Evolutionary conservation across 148 eudicot species (phyloP).

Genomic region (Fallopia convolvulus): DNA sequence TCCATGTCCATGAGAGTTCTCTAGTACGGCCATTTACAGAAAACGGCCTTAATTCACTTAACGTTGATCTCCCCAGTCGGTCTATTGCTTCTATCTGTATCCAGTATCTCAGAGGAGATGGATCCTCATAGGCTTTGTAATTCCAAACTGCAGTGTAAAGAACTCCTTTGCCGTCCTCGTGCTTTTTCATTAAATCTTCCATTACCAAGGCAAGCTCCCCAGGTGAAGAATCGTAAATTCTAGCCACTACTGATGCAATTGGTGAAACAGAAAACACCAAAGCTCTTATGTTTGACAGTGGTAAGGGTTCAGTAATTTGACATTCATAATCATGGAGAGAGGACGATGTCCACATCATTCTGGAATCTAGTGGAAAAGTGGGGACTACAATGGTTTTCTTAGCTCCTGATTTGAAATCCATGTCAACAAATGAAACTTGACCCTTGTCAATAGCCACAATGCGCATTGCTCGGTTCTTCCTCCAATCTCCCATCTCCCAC

Average conservation of each 20-base stretch:
- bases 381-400: slow-evolving; percentile 56
- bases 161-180: slow-evolving; percentile 34
- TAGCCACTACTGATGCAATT: slow-evolving; percentile 62
- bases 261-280: slow-evolving; percentile 67
- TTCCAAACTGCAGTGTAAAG: slow-evolving; percentile 63
- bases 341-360: slow-evolving; percentile 41
- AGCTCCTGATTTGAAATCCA: slow-evolving; percentile 45
- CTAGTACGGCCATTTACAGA: slow-evolving; percentile 53
- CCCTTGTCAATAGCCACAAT: slow-evolving; percentile 84
- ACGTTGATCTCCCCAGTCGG: slow-evolving; percentile 40
- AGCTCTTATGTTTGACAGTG: slow-evolving; percentile 51
- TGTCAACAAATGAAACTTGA: slow-evolving; percentile 65
- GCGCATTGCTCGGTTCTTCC: slow-evolving; percentile 65
- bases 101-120: slow-evolving; percentile 67
- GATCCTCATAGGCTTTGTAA: slow-evolving; percentile 62
- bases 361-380: slow-evolving; percentile 80
- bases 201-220: slow-evolving; percentile 39
- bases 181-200: slow-evolving; percentile 57
- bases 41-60: slow-evolving; percentile 59
- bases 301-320: slow-evolving; percentile 27
- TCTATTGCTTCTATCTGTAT: slow-evolving; percentile 78
- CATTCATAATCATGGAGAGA: slow-evolving; percentile 31
- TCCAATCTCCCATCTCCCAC: slow-evolving; percentile 99
- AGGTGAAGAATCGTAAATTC: slow-evolving; percentile 56
- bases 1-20: slow-evolving; percentile 70